A percentile compares a stretch with the other conserved stretches of the same genome.
Conservation (phyloP, 306 rosid genomes). For the Prosopis cineraria region DNA sequence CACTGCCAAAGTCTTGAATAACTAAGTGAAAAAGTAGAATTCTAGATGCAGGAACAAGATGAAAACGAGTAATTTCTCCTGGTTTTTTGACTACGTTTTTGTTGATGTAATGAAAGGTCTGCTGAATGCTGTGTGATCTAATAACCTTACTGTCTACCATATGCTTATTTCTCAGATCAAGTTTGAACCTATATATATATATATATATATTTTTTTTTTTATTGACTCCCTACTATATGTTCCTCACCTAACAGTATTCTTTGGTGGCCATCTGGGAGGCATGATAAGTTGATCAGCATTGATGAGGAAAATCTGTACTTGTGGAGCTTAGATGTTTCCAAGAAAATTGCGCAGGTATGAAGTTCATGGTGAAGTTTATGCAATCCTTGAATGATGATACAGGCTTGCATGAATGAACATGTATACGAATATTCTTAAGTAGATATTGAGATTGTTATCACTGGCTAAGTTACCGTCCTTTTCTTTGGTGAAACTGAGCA, state of each 20-base stretch:
- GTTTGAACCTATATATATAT: neutral
- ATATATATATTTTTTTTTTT: no score
- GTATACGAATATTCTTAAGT: neutral
- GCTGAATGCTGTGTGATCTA: neutral
- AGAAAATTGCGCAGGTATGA: constrained; percentile 82
- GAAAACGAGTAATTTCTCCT: neutral
- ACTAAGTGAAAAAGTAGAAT: neutral
- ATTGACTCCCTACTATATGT: constrained; percentile 34
- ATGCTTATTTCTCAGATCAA: constrained; percentile 1
- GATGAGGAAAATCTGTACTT: constrained; percentile 75
- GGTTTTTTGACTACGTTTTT: constrained; percentile 18
- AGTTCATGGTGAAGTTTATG: constrained; percentile 21
- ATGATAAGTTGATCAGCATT: constrained; percentile 90
- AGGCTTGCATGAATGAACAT: neutral
- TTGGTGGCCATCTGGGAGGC: constrained; percentile 96
- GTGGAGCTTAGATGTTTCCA: constrained; percentile 90
- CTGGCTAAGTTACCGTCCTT: constrained; percentile 5
- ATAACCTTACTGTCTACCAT: constrained; percentile 24
- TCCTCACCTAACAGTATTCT: constrained; percentile 64
- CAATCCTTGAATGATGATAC: constrained; percentile 20
- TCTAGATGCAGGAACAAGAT: neutral
- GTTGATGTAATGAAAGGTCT: constrained; percentile 2
- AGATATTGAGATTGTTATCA: constrained; percentile 5
- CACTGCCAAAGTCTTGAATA: constrained; percentile 17
- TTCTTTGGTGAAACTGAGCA: constrained; percentile 3